phyloP scores from a whole-genome alignment of 2,329 filamentous ascomycete species.

The Nigrospora sphaerica region DNA sequence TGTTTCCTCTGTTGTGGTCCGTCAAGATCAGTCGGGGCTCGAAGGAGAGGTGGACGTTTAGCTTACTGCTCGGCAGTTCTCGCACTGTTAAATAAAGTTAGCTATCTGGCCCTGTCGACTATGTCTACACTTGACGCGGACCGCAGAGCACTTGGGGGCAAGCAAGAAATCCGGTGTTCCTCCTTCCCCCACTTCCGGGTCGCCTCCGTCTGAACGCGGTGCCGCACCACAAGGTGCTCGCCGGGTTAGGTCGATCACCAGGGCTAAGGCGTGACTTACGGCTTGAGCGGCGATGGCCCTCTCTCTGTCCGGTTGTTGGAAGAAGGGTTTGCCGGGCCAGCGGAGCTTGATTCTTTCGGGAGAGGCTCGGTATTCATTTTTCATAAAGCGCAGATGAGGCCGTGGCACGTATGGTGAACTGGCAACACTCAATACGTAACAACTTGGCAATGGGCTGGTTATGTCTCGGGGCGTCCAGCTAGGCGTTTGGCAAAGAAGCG shows the following conservation, averaged over 20 bases:
- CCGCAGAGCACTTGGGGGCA: too few relatives aligned
- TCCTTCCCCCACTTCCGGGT: too few relatives aligned
- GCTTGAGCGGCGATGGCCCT: constrained; percentile 30
- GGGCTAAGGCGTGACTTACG: constrained; percentile 12
- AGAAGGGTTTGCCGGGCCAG: constrained; percentile 20
- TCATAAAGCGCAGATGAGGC: background rate
- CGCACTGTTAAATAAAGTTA: background rate
- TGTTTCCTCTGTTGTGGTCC: constrained; percentile 49
- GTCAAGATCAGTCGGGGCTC: background rate
- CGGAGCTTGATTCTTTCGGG: constrained; percentile 22
- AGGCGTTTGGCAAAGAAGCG: too few relatives aligned
- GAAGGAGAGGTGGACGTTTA: constrained; percentile 1
- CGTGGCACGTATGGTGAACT: too few relatives aligned
- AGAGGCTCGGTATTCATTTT: constrained; percentile 16
- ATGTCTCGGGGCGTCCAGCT: too few relatives aligned
- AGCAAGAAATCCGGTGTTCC: too few relatives aligned
- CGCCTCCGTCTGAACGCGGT: too few relatives aligned
- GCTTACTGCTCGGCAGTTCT: constrained; percentile 4
- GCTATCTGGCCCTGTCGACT: background rate
- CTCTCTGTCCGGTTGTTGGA: constrained; percentile 27
- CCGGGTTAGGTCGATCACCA: background rate
- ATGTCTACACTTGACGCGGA: too few relatives aligned
- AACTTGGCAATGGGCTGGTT: too few relatives aligned
- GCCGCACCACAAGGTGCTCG: background rate
- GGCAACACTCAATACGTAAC: too few relatives aligned